Base-by-base conservation (phyloP, 495 filamentous ascomycete species). In the Talaromyces wortmannii region DNA sequence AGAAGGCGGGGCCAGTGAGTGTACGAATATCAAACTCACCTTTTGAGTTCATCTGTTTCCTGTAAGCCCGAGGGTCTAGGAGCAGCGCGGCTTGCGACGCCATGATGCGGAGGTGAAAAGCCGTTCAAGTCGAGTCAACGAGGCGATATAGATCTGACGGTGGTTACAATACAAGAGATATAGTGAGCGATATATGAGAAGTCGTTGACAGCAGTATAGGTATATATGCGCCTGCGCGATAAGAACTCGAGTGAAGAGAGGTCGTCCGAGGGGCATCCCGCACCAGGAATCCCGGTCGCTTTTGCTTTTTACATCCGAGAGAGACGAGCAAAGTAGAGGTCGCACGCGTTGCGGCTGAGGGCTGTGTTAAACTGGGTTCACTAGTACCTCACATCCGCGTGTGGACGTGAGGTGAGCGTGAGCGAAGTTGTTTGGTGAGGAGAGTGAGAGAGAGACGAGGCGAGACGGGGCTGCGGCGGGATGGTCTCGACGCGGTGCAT, bases 31-130 rank as follows among this genome's bases (percentile, higher is more conserved):
- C 10, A 50, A 29, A 53, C 52, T 32, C 30, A 76, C 73, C 71
- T 62, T 68, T 67, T 17, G 59, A 60, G 40, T 67, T 59, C 7
- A 62, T 46, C 50, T 60, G 59, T 57, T 69, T 71, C 55, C 62
- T 70, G 57, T 69, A 67, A 44, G 57, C 65, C 56, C 69, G 67
- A 32, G 72, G 74, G 55, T 76, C 67, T 57, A 76, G 55, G 33
- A 76, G 65, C 71, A 76, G 73, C 31, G 71, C 70, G 31, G 74
- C 67, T 46, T 70, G 59, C 36, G 73, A 74, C 36, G 68, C 71
- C 74, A 77, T 75, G 58, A 16, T 63, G 51, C 52, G 30, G 5
- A 6, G 45, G 29, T n/a, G 18, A 42, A 31, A 31, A 29, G 33
- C 32, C 23, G 23, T 5, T 8, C 36, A 13, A 40, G 36, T 5